Conservation (phyloP, 106 monocot genomes). For the Apostasia ramifera region DNA sequence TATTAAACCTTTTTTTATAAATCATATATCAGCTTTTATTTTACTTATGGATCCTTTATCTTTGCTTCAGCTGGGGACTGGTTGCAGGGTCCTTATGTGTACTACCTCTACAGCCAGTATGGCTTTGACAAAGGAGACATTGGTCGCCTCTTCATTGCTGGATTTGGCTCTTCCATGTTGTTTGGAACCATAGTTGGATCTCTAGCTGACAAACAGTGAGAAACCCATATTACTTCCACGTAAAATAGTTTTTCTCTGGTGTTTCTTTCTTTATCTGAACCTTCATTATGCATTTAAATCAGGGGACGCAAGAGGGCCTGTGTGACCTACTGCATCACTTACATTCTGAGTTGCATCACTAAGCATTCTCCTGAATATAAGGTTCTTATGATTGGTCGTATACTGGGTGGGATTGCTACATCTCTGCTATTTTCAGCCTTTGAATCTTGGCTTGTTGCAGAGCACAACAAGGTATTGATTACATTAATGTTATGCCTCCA, state of each 20-base stretch:
- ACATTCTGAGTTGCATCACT: conserved; percentile 92
- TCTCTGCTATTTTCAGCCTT: conserved; percentile 95
- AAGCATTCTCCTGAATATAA: conserved; percentile 94
- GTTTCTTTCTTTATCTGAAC: neutral
- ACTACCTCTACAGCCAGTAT: conserved; percentile 89
- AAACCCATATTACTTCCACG: neutral
- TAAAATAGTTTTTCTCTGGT: neutral
- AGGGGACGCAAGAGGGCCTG: conserved; percentile 95
- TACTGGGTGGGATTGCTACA: conserved; percentile 89
- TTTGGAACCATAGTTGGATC: conserved; percentile 98
- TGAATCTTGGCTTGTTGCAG: conserved; percentile 99
- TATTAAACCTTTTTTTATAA: too few species aligned
- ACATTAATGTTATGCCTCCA: too few species aligned
- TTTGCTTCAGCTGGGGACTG: conserved; percentile 78
- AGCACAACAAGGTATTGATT: conserved; percentile 75
- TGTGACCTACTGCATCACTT: conserved; percentile 94
- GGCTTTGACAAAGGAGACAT: conserved; percentile 95
- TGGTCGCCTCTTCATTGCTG: conserved; percentile 95
- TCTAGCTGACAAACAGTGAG: conserved; percentile 91
- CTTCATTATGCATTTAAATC: conserved; percentile 10
- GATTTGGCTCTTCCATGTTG: conserved; percentile 96
- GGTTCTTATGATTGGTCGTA: conserved; percentile 82
- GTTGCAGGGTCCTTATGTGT: conserved; percentile 98
- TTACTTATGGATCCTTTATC: conserved; percentile 12
- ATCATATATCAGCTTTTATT: neutral